Percentiles rank a stretch among this genome's conserved stretches.
Evolutionary conservation across 2,329 filamentous ascomycete species (phyloP).

Genomic region (Didymella arachidicola): DNA sequence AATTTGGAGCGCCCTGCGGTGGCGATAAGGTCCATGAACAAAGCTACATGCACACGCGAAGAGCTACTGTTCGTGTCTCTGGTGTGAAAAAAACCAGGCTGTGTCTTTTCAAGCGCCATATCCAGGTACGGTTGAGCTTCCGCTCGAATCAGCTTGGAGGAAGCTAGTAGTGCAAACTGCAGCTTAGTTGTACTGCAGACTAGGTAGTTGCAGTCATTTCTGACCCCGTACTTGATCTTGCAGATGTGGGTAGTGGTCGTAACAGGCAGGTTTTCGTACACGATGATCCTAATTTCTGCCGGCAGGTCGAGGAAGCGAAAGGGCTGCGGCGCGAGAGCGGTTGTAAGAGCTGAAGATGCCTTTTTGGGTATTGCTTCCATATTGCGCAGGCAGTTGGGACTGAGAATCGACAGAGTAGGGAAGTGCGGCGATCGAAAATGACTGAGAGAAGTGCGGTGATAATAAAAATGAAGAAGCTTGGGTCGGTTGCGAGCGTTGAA

Average conservation of each 20-base stretch:
- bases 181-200: neutral
- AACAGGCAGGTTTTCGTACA: neutral
- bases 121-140: neutral
- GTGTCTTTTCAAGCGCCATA: neutral
- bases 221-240: neutral
- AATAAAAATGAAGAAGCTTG: neutral
- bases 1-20: neutral
- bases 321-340: too few species aligned
- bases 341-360: neutral
- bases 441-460: neutral
- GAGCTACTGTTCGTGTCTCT: neutral
- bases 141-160: neutral
- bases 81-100: neutral
- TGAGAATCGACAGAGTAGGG: too few species aligned
- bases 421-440: too few species aligned
- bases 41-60: neutral
- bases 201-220: neutral
- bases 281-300: neutral
- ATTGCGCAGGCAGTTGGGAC: too few species aligned
- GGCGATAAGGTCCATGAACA: neutral
- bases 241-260: neutral
- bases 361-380: neutral
- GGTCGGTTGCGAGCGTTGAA: neutral
- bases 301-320: neutral
- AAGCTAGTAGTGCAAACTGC: neutral